phyloP scores from a whole-genome alignment of 2,329 filamentous ascomycete genomes.

The Cladophialophora exuberans region DNA sequence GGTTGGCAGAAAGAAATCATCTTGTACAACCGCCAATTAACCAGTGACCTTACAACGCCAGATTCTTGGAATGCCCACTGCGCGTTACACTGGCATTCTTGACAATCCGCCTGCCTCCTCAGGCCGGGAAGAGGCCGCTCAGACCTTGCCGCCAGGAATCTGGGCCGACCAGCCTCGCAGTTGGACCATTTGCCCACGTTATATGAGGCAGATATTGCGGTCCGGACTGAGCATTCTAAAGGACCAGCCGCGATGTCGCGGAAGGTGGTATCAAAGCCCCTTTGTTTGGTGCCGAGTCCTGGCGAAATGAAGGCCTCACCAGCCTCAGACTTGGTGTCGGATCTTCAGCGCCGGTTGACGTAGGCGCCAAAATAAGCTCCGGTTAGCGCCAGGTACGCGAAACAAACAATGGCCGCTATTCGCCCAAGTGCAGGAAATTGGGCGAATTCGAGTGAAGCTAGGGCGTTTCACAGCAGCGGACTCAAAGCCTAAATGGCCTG shows the following conservation, averaged over 20 bases:
- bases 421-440: slow-evolving; percentile 29
- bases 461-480: slow-evolving; percentile 29
- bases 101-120: background rate
- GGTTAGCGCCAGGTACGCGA: slow-evolving; percentile 30
- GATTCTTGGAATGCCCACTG: background rate
- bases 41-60: background rate
- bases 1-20: background rate
- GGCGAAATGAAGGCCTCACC: slow-evolving; percentile 22
- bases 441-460: slow-evolving; percentile 22
- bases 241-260: too few relatives aligned
- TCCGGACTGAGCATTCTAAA: slow-evolving; percentile 17
- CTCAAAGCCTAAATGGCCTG: slow-evolving; percentile 24
- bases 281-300: slow-evolving; percentile 14
- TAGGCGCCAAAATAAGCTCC: slow-evolving; percentile 26
- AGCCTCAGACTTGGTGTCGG: slow-evolving; percentile 13
- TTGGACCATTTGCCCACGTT: slow-evolving; percentile 8
- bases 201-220: too few relatives aligned
- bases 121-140: slow-evolving; percentile 6
- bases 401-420: slow-evolving; percentile 16
- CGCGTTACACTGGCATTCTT: slow-evolving; percentile 9
- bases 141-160: slow-evolving; percentile 9
- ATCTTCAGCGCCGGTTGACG: slow-evolving; percentile 26
- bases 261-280: slow-evolving; percentile 18
- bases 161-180: slow-evolving; percentile 12
- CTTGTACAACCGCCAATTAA: background rate